phyloP scores from a whole-genome alignment of 805 yeast genomes.

The Scheffersomyces lignosus region DNA sequence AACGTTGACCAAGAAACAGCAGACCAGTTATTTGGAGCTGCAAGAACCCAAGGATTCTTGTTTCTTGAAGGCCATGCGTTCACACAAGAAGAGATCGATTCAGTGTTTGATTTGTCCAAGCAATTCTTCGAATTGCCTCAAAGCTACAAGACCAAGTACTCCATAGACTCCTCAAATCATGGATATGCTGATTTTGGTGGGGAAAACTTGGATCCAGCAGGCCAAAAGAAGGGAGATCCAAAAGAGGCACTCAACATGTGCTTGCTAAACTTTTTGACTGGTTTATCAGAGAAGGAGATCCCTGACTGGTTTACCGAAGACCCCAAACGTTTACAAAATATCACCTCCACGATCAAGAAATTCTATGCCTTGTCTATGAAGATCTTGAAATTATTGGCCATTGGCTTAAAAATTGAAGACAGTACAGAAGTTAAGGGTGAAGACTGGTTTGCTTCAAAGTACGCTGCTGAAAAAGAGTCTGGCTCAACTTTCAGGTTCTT shows the following conservation, averaged over 20 bases:
- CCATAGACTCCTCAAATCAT: conserved; percentile 56
- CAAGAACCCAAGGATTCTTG: conserved; percentile 63
- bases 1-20: conserved; percentile 44
- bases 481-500: conserved; percentile 71
- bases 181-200: conserved; percentile 60
- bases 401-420: conserved; percentile 62
- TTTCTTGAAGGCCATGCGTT: conserved; percentile 71
- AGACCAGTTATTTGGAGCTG: conserved; percentile 54
- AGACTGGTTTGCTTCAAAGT: conserved; percentile 66
- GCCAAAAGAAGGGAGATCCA: conserved; percentile 52
- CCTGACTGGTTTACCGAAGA: conserved; percentile 52
- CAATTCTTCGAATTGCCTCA: conserved; percentile 52
- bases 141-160: conserved; percentile 48
- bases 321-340: conserved; percentile 39
- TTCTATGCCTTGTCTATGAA: conserved; percentile 50
- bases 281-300: conserved; percentile 36
- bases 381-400: conserved; percentile 57
- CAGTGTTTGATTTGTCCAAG: conserved; percentile 49
- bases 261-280: conserved; percentile 49
- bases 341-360: conserved; percentile 39
- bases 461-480: conserved; percentile 48
- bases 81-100: conserved; percentile 52
- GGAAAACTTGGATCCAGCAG: conserved; percentile 47
- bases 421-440: conserved; percentile 29
- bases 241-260: conserved; percentile 74